Evolutionary conservation across 495 filamentous ascomycete species (phyloP).

Genomic region (Penicillium pulvis): DNA sequence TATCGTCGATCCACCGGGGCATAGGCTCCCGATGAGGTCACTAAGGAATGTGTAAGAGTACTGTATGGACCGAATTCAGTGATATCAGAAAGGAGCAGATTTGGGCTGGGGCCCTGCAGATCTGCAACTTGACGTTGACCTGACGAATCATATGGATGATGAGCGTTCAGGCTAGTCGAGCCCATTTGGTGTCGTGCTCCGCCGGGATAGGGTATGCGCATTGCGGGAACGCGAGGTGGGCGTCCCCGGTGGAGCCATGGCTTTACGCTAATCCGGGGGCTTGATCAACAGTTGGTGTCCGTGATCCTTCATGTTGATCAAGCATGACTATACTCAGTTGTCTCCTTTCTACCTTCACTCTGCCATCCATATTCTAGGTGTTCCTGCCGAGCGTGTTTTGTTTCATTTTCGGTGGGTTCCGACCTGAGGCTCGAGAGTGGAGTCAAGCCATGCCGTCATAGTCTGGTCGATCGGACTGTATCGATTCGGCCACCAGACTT

Average conservation of each 20-base stretch:
- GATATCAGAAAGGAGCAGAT: slow-evolving; percentile 16
- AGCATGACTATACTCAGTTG: not conserved
- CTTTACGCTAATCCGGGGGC: not conserved
- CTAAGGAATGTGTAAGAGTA: slow-evolving; percentile 30
- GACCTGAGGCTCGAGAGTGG: slow-evolving; percentile 26
- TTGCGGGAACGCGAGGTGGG: slow-evolving; percentile 16
- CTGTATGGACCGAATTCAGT: slow-evolving; percentile 9
- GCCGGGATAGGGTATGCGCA: slow-evolving; percentile 8
- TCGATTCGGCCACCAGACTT: slow-evolving; percentile 1
- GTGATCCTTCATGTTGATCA: not conserved
- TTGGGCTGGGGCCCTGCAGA: slow-evolving; percentile 24
- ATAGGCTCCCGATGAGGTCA: slow-evolving; percentile 37
- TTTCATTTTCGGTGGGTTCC: not conserved
- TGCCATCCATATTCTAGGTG: not conserved
- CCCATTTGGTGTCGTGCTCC: slow-evolving; percentile 3
- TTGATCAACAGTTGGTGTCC: no score
- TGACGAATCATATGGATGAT: slow-evolving; percentile 20
- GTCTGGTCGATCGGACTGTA: slow-evolving; percentile 20
- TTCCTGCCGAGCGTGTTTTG: not conserved
- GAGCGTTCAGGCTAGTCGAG: slow-evolving; percentile 15
- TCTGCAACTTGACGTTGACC: slow-evolving; percentile 26
- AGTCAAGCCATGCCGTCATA: slow-evolving; percentile 26
- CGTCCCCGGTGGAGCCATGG: slow-evolving; percentile 14
- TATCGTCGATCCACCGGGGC: slow-evolving; percentile 25
- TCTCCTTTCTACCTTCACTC: not conserved